Evolutionary conservation across 2,329 filamentous ascomycete genomes (phyloP), one percentile per base, ranked within the genome.

Genomic region (Claviceps capensis): DNA sequence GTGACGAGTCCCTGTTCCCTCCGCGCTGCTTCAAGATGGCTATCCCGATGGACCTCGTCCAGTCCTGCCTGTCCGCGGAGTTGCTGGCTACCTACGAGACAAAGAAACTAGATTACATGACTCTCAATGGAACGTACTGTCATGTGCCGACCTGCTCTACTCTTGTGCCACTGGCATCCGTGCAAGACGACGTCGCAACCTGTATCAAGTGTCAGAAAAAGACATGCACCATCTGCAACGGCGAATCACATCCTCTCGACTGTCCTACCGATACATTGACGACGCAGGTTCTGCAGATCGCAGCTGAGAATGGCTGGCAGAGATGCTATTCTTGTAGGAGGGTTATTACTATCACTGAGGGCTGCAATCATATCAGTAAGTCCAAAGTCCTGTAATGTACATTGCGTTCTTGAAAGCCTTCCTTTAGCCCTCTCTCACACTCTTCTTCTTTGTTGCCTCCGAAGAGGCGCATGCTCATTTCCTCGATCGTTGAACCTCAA

Each of bases 291-390:
- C 56, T 78, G 1, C 51, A 60, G 0, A 47, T 73, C 1, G 76
- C 74, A 0, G 52, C 56, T 0, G 54, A 65, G 3, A 61, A 74
- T 4, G 67, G 69, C 1, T 82, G 78, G 78, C 72, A 76, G 60
- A 65, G 70, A 2, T 82, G 79, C 53, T 60, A 59, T 4, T 52
- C 55, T 0, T 82, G 79, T 55, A 57, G 55, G 2, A 53, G 64
- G 1, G 37, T 82, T 11, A 67, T 82, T 0, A 75, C 80, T 61
- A 61, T 78, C 0, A 37, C 59, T 0, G n/a, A 38, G 0, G 78
- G 79, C 1, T 82, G 79, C 54, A 67, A 75, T 49, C 78, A 82
- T 50, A 81, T 82, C 4, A 76, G 78, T 81, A 56, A 59, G 74
- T 72, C 3, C 14, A 2, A 34, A 34, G 3, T 34, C 30, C 30